Evolutionary conservation across 768 basidiomycete genomes (phyloP).

Genomic region (Tulasnella sp.): DNA sequence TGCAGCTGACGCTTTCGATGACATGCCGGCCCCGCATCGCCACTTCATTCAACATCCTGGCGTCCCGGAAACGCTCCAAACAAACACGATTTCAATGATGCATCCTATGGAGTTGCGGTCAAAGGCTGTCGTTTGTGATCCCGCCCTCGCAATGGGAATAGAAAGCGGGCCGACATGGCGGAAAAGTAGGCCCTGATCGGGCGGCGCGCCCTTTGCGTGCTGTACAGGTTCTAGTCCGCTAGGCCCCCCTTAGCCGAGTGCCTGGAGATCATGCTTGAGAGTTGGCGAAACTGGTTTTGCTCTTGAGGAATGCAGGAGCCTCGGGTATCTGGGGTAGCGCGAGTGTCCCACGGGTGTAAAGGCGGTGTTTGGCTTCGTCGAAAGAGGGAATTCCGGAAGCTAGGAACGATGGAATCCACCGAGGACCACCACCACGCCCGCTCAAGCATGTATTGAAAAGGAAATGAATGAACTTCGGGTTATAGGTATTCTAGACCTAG

Average conservation of each 20-base stretch:
- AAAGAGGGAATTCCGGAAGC: neutral
- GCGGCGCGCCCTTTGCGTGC: neutral
- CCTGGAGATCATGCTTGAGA: neutral
- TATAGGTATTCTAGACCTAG: neutral
- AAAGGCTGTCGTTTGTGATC: neutral
- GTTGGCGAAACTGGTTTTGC: neutral
- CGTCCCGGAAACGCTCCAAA: neutral
- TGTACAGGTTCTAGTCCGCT: neutral
- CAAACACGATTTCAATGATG: neutral
- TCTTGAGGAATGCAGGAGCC: neutral
- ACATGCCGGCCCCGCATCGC: neutral
- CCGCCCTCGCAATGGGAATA: neutral
- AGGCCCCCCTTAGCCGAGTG: neutral
- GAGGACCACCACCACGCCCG: neutral
- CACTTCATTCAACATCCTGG: neutral
- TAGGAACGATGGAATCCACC: neutral
- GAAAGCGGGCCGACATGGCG: neutral
- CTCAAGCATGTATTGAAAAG: neutral
- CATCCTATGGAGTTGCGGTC: neutral
- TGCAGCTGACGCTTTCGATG: neutral
- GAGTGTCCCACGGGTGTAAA: neutral
- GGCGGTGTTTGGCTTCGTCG: neutral
- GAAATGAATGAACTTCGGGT: neutral
- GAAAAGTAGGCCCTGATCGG: neutral
- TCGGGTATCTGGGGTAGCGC: neutral